Percentiles rank a stretch among this genome's conserved stretches.
phyloP scores from a whole-genome alignment of 306 rosid genomes.

The Morella rubra region DNA sequence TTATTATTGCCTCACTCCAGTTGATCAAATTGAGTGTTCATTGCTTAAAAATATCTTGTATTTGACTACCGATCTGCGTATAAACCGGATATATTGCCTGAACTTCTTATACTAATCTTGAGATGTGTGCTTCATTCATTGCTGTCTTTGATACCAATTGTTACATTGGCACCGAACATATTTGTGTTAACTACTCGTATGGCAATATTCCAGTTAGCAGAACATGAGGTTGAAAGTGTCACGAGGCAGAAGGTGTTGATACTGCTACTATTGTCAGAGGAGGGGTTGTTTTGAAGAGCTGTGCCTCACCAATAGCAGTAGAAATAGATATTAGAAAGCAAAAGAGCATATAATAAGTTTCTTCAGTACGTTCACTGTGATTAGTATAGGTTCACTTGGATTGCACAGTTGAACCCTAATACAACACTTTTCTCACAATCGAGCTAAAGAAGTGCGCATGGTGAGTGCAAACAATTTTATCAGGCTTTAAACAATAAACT shows the following conservation, averaged over 20 bases:
- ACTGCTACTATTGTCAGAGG: too few relatives aligned
- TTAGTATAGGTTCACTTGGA: not conserved
- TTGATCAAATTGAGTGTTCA: too few relatives aligned
- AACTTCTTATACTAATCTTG: too few relatives aligned
- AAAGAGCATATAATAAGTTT: not conserved
- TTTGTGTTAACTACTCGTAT: not conserved
- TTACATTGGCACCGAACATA: not conserved
- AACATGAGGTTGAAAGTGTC: not conserved
- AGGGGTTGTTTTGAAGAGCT: not conserved
- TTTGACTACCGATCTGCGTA: too few relatives aligned
- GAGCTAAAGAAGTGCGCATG: not conserved
- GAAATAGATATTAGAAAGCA: not conserved
- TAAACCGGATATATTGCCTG: too few relatives aligned
- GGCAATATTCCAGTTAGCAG: not conserved
- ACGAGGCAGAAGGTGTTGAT: not conserved
- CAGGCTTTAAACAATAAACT: not conserved
- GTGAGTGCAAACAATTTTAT: not conserved
- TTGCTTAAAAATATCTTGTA: too few relatives aligned
- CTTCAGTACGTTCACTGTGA: not conserved
- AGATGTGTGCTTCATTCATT: too few relatives aligned
- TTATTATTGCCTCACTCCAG: too few relatives aligned
- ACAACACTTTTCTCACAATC: not conserved
- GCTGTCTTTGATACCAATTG: too few relatives aligned
- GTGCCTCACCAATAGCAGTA: not conserved
- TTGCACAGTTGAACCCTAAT: not conserved